Evolutionary conservation across 306 rosid genomes (phyloP), one percentile per base, ranked within the genome.

Genomic region (Prunus armeniaca): DNA sequence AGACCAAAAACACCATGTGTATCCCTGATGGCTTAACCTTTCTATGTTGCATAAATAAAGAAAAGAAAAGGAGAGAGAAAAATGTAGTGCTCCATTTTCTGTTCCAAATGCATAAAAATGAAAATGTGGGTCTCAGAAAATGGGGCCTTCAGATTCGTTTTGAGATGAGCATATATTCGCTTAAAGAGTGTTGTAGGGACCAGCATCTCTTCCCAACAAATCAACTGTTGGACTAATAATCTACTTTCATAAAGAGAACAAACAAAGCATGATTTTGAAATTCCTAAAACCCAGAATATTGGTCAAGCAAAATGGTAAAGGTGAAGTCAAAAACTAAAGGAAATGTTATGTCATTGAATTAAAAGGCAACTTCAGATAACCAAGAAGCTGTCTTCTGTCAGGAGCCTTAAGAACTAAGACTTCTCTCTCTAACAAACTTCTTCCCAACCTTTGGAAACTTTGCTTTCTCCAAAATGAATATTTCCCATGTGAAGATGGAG

Each of bases 81-180:
- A 81, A 73, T 57, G 56, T n/a, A 71, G 63, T 70, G 20, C 79
- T 63, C 72, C 57, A 52, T 43, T 74, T 73, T 80, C 78, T 75
- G 60, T 75, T 64, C 34, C 22, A 65, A 65, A 27, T 41, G 75
- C 64, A 22, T 41, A 24, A 43, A 52, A 72, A 43, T 73, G 55
- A 18, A 22, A 38, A 12, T 41, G 78, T 70, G 83, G 75, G 76
- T 50, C 84, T 79, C 58, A 49, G 55, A 30, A 74, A 70, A 76
- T 51, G 61, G 17, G 73, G 76, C 74, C 73, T 67, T 60, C 50
- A 43, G 68, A 49, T 75, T 86, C 81, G 74, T 74, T 78, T 85
- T 79, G 76, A 71, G 67, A 75, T 43, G 50, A 83, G 88, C 82
- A 90, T 80, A 79, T 84, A 79, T 88, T 84, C 90, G 62, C 67